Conservation (phyloP, 2,329 filamentous ascomycete species). For the Intubia oerlemansii region DNA sequence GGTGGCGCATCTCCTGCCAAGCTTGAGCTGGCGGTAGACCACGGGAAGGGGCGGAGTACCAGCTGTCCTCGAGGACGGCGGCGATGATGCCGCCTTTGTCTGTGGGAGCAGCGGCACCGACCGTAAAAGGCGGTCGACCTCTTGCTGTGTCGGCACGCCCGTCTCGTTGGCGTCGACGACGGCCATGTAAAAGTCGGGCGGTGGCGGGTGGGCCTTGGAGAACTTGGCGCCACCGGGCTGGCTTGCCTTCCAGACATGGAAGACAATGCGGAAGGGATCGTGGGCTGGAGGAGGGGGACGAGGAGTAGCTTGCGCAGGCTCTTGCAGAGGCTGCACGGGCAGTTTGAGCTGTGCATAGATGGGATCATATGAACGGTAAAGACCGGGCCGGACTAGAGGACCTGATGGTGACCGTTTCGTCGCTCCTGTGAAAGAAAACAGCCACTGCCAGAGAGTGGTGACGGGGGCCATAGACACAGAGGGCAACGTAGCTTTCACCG, state of each 20-base stretch:
- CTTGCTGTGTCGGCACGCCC: slow-evolving; percentile 46
- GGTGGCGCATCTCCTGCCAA: slow-evolving; percentile 66
- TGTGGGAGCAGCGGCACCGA: slow-evolving; percentile 46
- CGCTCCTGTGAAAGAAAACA: slow-evolving; percentile 22
- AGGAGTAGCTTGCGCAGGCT: slow-evolving; percentile 9
- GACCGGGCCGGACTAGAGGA: slow-evolving; percentile 38
- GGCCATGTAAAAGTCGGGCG: slow-evolving; percentile 67
- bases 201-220: slow-evolving; percentile 56
- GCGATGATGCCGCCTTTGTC: slow-evolving; percentile 6
- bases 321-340: slow-evolving; percentile 1
- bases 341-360: slow-evolving; percentile 49
- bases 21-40: slow-evolving; percentile 60
- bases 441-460: slow-evolving; percentile 26
- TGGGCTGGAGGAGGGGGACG: slow-evolving; percentile 6
- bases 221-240: slow-evolving; percentile 27
- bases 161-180: slow-evolving; percentile 59
- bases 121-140: slow-evolving; percentile 51
- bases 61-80: background rate
- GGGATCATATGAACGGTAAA: slow-evolving; percentile 43
- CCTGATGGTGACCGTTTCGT: slow-evolving; percentile 22
- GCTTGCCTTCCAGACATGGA: slow-evolving; percentile 5
- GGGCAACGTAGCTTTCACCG: too few relatives aligned
- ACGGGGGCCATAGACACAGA: too few relatives aligned
- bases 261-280: slow-evolving; percentile 40
- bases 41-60: background rate